Base-by-base conservation (phyloP, 106 monocot species). In the Posidonia australis region DNA sequence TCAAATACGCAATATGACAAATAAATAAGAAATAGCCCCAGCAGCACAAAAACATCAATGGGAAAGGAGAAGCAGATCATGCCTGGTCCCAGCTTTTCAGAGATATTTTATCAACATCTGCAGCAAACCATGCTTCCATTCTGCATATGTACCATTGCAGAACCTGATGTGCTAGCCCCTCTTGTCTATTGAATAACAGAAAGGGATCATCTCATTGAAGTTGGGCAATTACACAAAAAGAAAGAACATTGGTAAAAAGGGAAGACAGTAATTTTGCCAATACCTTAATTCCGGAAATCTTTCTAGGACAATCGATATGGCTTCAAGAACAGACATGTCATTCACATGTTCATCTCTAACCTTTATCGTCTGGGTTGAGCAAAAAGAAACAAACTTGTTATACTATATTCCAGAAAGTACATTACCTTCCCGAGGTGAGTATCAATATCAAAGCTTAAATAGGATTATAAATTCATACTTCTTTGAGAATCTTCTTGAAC, bases 101-200 rank as follows among this genome's bases (percentile, higher is more conserved):
- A 47, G 94, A 94, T 26, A 94, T 94, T 14, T 68, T 78, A 54
- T 89, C 84, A 16, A 64, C 80, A 83, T 94, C 90, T 42, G 89
- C 77, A 74, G 94, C 94, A 86, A 94, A 94, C 94, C 94, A 94
- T 69, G 94, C 94, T 76, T 94, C 94, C 94, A 94, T 82, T 80
- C 94, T 79, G 66, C 94, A 94, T 47, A 94, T 80, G 65, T 84
- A 94, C 94, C 89, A 94, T 49, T 94, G 94, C 54, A 94, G 27
- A 23, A 94, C 90, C 82, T 94, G 81, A 80, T 82, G 62, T 23
- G 83, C 75, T 46, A 94, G 58, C 31, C 94, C 94, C 44, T 86
- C 76, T 71, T 72, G 82, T 72, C 89, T 93, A 19, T 43, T 66
- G 55, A 42, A 76, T 62, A 18, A 74, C 61, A 10, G 21, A 76